A percentile compares a stretch with the other conserved stretches of the same genome.
These are phyloP conservation scores for Aspergillus quadrilineatus DNA, from an alignment of 2,329 filamentous ascomycete genomes.

Conservation along the genomic window DNA sequence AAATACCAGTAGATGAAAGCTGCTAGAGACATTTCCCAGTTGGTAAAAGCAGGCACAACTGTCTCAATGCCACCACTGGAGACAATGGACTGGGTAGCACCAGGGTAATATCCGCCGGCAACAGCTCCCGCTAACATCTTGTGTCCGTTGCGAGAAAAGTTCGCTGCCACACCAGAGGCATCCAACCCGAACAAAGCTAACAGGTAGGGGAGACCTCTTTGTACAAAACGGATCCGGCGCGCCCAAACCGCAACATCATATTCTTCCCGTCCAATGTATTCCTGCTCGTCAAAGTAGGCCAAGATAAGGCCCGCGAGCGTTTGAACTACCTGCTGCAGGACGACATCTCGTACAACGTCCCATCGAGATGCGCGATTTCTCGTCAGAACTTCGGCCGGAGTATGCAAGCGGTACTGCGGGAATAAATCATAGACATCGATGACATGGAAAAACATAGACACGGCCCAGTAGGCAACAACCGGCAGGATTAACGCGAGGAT, in stretches of 20 bases:
- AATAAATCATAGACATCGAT: constrained; percentile 85
- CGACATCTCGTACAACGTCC: constrained; percentile 85
- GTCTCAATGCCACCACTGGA: constrained; percentile 50
- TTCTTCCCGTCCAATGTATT: constrained; percentile 73
- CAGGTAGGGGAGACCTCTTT: constrained; percentile 72
- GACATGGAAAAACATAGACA: constrained; percentile 82
- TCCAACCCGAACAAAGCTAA: constrained; percentile 75
- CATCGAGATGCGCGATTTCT: constrained; percentile 82
- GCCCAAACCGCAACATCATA: constrained; percentile 92
- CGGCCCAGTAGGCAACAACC: constrained; percentile 80
- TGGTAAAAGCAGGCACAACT: constrained; percentile 69
- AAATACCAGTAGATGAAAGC: constrained; percentile 75
- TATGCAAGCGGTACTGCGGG: constrained; percentile 89
- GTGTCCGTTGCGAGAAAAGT: constrained; percentile 63
- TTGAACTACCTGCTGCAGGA: constrained; percentile 90
- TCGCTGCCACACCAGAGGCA: constrained; percentile 71
- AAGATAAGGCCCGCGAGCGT: constrained; percentile 68
- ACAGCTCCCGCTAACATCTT: constrained; percentile 73
- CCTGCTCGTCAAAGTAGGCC: constrained; percentile 68
- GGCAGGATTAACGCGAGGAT: constrained; percentile 74
- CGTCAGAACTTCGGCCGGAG: constrained; percentile 83
- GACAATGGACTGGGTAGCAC: constrained; percentile 60
- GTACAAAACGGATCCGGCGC: constrained; percentile 72
- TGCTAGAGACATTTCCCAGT: constrained; percentile 76
- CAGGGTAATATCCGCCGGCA: constrained; percentile 78